Conservation (phyloP, 2,329 filamentous ascomycete genomes). For the Talaromyces sp. region DNA sequence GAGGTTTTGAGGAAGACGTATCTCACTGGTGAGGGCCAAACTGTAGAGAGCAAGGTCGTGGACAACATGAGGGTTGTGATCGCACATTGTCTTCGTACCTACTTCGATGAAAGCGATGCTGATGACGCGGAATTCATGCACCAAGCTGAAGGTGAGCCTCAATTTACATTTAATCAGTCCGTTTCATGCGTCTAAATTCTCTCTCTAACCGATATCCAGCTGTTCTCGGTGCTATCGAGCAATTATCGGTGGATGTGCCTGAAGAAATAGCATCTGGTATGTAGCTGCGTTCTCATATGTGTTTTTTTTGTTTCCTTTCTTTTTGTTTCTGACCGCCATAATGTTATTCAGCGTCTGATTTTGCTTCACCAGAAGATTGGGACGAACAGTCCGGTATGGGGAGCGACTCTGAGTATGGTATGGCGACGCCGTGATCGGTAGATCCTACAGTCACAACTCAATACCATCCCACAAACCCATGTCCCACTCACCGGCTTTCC, state of each 20-base stretch:
- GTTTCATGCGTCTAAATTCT: not conserved
- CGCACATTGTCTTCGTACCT: slow-evolving; percentile 36
- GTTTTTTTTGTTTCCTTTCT: slow-evolving; percentile 10
- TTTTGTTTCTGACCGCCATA: not conserved
- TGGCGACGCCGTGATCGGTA: slow-evolving; percentile 34
- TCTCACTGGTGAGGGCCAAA: slow-evolving; percentile 24
- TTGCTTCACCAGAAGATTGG: slow-evolving; percentile 41
- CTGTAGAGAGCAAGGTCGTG: slow-evolving; percentile 35
- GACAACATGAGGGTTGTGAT: slow-evolving; percentile 38
- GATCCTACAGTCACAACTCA: not conserved
- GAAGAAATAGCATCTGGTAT: slow-evolving; percentile 42
- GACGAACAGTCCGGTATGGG: slow-evolving; percentile 41
- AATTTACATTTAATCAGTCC: not conserved
- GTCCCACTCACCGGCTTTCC: not conserved
- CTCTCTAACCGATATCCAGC: slow-evolving; percentile 25
- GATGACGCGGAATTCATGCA: slow-evolving; percentile 34
- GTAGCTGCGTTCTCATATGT: slow-evolving; percentile 23
- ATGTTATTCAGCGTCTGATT: slow-evolving; percentile 36
- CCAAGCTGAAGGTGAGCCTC: slow-evolving; percentile 34
- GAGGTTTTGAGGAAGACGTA: slow-evolving; percentile 35
- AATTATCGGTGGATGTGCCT: slow-evolving; percentile 35
- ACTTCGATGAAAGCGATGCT: slow-evolving; percentile 35
- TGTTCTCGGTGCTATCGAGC: slow-evolving; percentile 32
- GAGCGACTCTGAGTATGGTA: slow-evolving; percentile 41
- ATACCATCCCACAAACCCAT: not conserved